Evolutionary conservation across 805 yeast genomes (phyloP).

Genomic region (Teunomyces pallodes): DNA sequence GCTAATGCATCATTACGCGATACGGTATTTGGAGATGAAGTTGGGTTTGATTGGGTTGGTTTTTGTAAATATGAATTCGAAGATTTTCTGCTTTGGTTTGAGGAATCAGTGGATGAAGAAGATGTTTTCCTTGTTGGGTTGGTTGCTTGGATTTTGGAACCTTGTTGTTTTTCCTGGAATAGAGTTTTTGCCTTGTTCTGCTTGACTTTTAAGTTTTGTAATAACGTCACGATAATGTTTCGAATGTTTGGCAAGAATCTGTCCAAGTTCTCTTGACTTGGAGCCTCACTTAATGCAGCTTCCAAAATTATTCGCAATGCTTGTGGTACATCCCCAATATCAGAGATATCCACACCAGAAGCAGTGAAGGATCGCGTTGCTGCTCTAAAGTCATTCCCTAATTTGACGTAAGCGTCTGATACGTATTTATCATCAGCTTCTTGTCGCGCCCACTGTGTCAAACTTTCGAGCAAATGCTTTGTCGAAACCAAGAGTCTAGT

Average conservation of each 20-base stretch:
- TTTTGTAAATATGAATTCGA: neutral
- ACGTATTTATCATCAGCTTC: constrained; percentile 80
- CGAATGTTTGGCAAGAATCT: constrained; percentile 79
- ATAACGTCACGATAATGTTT: constrained; percentile 75
- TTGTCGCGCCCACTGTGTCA: constrained; percentile 87
- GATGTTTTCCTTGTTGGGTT: neutral
- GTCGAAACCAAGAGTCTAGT: constrained; percentile 82
- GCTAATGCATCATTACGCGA: constrained; percentile 56
- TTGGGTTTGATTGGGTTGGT: neutral
- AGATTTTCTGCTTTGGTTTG: constrained; percentile 4
- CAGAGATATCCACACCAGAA: constrained; percentile 78
- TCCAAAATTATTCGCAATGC: constrained; percentile 77
- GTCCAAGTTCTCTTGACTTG: constrained; percentile 80
- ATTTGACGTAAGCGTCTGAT: constrained; percentile 83
- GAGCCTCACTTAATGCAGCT: constrained; percentile 78
- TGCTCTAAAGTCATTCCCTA: constrained; percentile 91
- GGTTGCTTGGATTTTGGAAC: constrained; percentile 8
- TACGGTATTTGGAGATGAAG: neutral
- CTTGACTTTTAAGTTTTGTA: constrained; percentile 77
- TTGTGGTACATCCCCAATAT: constrained; percentile 88
- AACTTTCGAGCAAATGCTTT: constrained; percentile 77
- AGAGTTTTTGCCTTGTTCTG: constrained; percentile 55
- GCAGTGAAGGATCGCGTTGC: constrained; percentile 76
- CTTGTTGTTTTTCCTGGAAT: constrained; percentile 19
- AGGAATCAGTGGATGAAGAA: neutral